Conservation (phyloP, 1,284 basidiomycete genomes). For the Ustilago crameri region DNA sequence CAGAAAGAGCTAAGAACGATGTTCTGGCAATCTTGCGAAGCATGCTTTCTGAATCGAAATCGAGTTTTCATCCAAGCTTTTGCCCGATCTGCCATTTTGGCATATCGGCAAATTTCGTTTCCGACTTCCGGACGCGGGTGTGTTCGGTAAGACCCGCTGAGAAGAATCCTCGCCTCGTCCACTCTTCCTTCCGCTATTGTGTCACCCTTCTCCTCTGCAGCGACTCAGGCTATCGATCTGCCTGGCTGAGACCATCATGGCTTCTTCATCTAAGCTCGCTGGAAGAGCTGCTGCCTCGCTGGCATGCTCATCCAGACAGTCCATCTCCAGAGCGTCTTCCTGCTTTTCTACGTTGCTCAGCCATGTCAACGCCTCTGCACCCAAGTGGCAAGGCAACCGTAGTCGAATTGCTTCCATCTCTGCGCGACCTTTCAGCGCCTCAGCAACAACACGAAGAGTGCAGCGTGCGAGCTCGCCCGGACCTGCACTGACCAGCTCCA, state of each 20-base stretch:
- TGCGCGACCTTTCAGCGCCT: slow-evolving; percentile 13
- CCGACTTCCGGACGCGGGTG: slow-evolving; percentile 31
- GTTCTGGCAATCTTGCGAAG: neutral
- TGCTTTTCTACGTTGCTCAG: slow-evolving; percentile 5
- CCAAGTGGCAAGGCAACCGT: neutral
- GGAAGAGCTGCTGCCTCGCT: slow-evolving; percentile 17
- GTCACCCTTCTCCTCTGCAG: neutral
- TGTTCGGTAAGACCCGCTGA: slow-evolving; percentile 29
- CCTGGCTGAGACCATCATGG: neutral
- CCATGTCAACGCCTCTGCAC: neutral
- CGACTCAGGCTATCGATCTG: neutral
- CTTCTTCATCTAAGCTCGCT: slow-evolving; percentile 13
- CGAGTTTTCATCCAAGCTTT: neutral
- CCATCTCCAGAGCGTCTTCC: slow-evolving; percentile 3
- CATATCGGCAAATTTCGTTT: slow-evolving; percentile 29
- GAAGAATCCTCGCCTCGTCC: slow-evolving; percentile 17
- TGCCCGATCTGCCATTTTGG: slow-evolving; percentile 1
- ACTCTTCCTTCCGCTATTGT: neutral
- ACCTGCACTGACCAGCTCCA: neutral
- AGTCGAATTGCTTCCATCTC: neutral
- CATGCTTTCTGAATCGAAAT: neutral
- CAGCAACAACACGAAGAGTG: slow-evolving; percentile 7
- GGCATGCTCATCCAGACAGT: slow-evolving; percentile 17
- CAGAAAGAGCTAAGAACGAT: too few relatives aligned
- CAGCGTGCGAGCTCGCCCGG: slow-evolving; percentile 15